Percentiles rank a stretch among this genome's conserved stretches.
Evolutionary conservation across 1,139 yeast genomes (phyloP).

Genomic region (Blastobotrys petasosporus): DNA sequence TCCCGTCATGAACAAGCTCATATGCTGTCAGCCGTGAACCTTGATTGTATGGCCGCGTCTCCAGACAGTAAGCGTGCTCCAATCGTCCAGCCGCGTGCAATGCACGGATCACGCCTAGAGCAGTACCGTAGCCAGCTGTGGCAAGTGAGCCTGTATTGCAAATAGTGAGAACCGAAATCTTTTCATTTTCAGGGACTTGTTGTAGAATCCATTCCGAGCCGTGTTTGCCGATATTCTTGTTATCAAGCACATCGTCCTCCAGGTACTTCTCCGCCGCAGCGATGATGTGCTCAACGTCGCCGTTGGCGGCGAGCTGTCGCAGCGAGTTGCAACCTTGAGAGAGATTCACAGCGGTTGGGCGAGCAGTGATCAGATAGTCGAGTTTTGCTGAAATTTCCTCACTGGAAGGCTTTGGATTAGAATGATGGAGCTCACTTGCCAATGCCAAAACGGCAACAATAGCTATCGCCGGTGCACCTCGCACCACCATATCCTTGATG

Average conservation of each 20-base stretch:
- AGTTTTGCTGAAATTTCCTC: conserved; percentile 40
- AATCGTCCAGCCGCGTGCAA: conserved; percentile 42
- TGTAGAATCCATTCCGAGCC: conserved; percentile 62
- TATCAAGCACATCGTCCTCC: conserved; percentile 71
- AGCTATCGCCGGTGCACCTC: conserved; percentile 99
- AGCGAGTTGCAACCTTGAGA: conserved; percentile 70
- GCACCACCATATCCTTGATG: conserved; percentile 83
- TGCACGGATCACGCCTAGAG: conserved; percentile 83
- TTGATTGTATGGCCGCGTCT: conserved; percentile 94
- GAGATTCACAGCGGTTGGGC: conserved; percentile 95
- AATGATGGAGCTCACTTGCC: conserved; percentile 53
- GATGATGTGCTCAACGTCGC: conserved; percentile 29
- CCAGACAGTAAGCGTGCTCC: conserved; percentile 77
- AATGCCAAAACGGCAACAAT: conserved; percentile 85
- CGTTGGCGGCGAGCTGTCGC: conserved; percentile 24
- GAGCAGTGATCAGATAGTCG: conserved; percentile 62
- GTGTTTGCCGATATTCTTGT: conserved; percentile 68
- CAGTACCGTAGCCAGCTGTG: conserved; percentile 96
- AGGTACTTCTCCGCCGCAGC: conserved; percentile 55
- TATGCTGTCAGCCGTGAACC: conserved; percentile 92
- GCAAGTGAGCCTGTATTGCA: conserved; percentile 66
- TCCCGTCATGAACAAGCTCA: conserved; percentile 76
- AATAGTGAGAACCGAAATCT: conserved; percentile 74
- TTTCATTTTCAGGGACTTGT: conserved; percentile 14
- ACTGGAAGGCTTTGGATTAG: conserved; percentile 12